Percentiles rank a stretch among this genome's conserved stretches.
Evolutionary conservation across 257 asterid species (phyloP).

Genomic region (Buddleja alternifolia): DNA sequence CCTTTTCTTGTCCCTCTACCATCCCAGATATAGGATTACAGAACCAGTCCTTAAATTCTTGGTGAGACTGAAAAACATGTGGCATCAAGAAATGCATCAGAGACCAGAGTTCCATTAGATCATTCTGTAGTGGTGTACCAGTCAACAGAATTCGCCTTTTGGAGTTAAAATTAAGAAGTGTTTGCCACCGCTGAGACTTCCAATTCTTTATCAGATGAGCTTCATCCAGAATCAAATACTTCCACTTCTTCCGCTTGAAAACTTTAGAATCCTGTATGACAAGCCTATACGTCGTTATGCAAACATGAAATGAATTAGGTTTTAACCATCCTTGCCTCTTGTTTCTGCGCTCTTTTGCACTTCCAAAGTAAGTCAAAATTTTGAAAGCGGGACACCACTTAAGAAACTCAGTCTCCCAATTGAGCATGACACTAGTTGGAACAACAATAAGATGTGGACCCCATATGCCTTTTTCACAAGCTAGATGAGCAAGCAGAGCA

Average conservation of each 20-base stretch:
- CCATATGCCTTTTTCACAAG: slow-evolving; percentile 97
- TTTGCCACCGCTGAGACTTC: slow-evolving; percentile 99
- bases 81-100: slow-evolving; percentile 99
- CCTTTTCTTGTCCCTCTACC: slow-evolving; percentile 99
- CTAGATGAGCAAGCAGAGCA: slow-evolving; percentile 96
- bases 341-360: slow-evolving; percentile 91
- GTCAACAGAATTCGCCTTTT: slow-evolving; percentile 97
- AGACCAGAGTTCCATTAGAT: slow-evolving; percentile 99
- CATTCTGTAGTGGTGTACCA: slow-evolving; percentile 98
- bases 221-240: slow-evolving; percentile 94
- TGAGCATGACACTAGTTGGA: slow-evolving; percentile 99
- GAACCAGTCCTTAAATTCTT: slow-evolving; percentile 99
- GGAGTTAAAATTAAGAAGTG: slow-evolving; percentile 93
- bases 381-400: slow-evolving; percentile 99
- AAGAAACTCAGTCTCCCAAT: slow-evolving; percentile 99
- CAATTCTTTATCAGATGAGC: slow-evolving; percentile 97
- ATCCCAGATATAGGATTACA: slow-evolving; percentile 94
- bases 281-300: slow-evolving; percentile 96
- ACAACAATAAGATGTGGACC: slow-evolving; percentile 99
- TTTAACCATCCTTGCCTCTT: slow-evolving; percentile 99
- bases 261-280: slow-evolving; percentile 95
- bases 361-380: slow-evolving; percentile 97
- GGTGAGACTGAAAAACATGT: slow-evolving; percentile 97
- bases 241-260: slow-evolving; percentile 99
- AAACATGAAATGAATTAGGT: slow-evolving; percentile 91